Base-by-base conservation (phyloP, 2,329 filamentous ascomycete species). In the Cladophialophora exuberans region DNA sequence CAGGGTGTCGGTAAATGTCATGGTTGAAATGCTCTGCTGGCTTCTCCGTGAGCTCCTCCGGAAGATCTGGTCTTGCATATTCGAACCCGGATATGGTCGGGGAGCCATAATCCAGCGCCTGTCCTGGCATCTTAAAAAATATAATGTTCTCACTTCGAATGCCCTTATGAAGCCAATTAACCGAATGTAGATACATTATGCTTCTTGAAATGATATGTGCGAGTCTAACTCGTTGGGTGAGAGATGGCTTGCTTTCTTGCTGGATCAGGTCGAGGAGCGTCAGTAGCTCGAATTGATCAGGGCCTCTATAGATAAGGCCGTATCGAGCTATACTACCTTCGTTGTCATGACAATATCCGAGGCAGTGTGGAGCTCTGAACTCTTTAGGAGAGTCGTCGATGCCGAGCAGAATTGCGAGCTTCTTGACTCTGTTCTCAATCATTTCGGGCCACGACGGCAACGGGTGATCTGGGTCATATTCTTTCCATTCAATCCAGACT, bases 151-250 rank as follows among this genome's bases (percentile, higher is more conserved):
- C 70, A 54, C 75, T 77, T 10, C 80, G 76, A 4, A 83, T 70
- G n/a, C 79, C 79, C 61, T 84, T 83, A 70, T 83, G 81, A 4
- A 83, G 71, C 80, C 80, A 83, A 56, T 81, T 76, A 1, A 82
- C 79, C 2, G 78, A 74, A 62, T 83, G 80, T 0, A 83, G 72
- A 52, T 81, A 80, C 42, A 83, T 68, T 2, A 84, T 65, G 15
- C 77, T 82, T 62, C 79, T 78, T 53, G 78, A 72, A 25, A 84
- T 70, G 22, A 76, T 75, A 42, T 76, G 73, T 39, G 81, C 81
- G 15, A 85, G 73, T 23, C 64, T 68, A 50, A 83, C 72, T 26
- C 82, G 75, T 20, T 77, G 73, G 0, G 79, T 82, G 2, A 84
- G 72, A 1, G 76, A 71, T 1, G 81, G 81, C 18, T 48, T 54